These are phyloP conservation scores for Porpolomopsis calyptriformis DNA, from an alignment of 768 basidiomycete genomes.

Conservation along the genomic window DNA sequence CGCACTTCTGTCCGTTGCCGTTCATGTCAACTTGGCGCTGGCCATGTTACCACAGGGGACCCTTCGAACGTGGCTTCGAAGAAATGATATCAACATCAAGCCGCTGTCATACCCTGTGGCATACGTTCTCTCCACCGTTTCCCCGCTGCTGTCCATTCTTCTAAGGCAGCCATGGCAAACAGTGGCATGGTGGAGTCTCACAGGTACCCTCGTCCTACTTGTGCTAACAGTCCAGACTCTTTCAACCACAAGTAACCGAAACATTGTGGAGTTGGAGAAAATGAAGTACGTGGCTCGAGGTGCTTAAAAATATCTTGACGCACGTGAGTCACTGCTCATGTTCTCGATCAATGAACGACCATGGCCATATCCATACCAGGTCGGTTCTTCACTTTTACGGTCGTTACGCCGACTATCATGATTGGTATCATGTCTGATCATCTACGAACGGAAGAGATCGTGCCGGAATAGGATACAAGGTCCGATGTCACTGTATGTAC, in stretches of 20 bases:
- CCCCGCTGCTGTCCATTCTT: constrained; percentile 40
- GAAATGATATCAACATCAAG: constrained; percentile 11
- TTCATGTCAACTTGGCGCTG: constrained; percentile 42
- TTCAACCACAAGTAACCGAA: constrained; percentile 34
- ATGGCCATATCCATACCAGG: neutral
- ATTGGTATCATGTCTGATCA: too few species aligned
- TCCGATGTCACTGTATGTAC: too few species aligned
- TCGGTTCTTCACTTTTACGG: too few species aligned
- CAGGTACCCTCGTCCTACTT: constrained; percentile 32
- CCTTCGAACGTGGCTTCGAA: constrained; percentile 17
- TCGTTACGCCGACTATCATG: too few species aligned
- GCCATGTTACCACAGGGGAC: constrained; percentile 30
- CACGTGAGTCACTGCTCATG: neutral
- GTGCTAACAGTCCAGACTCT: constrained; percentile 36
- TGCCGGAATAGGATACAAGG: too few species aligned
- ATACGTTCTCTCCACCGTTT: constrained; percentile 27
- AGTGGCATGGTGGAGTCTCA: constrained; percentile 42
- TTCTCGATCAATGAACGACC: neutral
- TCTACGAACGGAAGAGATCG: too few species aligned
- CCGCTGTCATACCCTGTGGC: constrained; percentile 21
- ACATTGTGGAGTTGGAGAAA: constrained; percentile 39
- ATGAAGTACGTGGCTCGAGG: constrained; percentile 47
- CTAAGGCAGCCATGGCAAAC: constrained; percentile 42
- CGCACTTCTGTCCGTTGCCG: constrained; percentile 35
- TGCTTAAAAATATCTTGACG: constrained; percentile 23